Percentiles rank a stretch among this genome's conserved stretches.
These are phyloP conservation scores for Cordyceps fumosorosea DNA, from an alignment of 2,329 filamentous ascomycete genomes.

Conservation along the genomic window DNA sequence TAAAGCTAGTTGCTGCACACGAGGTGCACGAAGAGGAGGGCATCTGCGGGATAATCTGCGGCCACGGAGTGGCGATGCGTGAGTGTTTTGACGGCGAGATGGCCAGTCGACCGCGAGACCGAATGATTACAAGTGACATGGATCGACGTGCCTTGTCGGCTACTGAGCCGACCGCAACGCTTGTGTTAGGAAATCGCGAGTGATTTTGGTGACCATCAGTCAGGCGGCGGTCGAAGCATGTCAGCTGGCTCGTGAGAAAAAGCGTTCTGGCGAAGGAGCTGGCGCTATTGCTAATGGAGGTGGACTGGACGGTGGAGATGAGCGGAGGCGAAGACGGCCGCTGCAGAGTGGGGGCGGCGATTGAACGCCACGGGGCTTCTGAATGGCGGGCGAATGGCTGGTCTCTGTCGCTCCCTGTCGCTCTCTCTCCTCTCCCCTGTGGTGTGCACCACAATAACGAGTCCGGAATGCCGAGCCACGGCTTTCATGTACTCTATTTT, in stretches of 20 bases:
- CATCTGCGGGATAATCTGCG: not conserved
- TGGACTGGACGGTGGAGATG: constrained; percentile 4
- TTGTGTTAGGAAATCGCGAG: not conserved
- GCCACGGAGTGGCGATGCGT: not conserved
- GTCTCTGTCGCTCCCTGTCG: not conserved
- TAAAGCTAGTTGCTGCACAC: not conserved
- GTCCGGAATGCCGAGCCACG: constrained; percentile 8
- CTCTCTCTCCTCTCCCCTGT: not conserved
- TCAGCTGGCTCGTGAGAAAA: constrained; percentile 6
- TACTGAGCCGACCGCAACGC: constrained; percentile 12
- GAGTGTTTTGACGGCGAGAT: constrained; percentile 1
- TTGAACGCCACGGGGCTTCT: constrained; percentile 7
- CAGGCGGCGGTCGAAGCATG: constrained; percentile 2
- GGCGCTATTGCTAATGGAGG: constrained; percentile 5
- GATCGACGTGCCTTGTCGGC: constrained; percentile 11
- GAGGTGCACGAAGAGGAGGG: not conserved
- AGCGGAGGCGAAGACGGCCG: not conserved
- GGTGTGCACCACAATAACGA: not conserved
- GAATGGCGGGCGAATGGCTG: not conserved
- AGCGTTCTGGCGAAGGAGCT: constrained; percentile 1
- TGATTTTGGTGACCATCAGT: constrained; percentile 5
- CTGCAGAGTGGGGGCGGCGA: constrained; percentile 4
- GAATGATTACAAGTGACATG: not conserved
- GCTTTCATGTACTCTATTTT: constrained; percentile 10
- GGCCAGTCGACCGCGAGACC: constrained; percentile 1